Evolutionary conservation across 2,329 filamentous ascomycete species (phyloP), one percentile per base, ranked within the genome.

Genomic region (Chalara sp.): DNA sequence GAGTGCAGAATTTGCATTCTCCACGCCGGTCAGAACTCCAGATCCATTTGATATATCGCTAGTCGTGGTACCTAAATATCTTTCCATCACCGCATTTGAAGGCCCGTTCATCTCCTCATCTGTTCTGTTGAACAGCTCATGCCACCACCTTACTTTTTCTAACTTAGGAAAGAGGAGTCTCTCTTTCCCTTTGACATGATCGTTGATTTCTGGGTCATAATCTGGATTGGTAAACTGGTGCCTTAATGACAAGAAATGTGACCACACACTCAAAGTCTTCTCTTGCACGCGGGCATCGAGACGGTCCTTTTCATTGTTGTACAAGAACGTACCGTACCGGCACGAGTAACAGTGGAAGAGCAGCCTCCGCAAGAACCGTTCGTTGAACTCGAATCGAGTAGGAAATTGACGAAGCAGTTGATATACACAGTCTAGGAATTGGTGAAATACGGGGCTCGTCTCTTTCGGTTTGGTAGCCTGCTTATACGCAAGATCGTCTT

Each of bases 311-410:
- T 99, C 93, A 50, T 83, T 95, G 70, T 99, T 96, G 69, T 88
- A 96, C 5, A 99, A 76, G 66, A 99, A 99, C 0, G 92, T 96
- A 44, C 93, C 93, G 57, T 96, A 99, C 66, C 99, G 93, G 58
- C 91, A 96, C 0, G 92, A 92, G 65, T 97, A 92, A 1, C 95
- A 78, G 66, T 99, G 93, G 65, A 97, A 99, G 1, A 97, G 75
- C 3, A 99, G 74, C 21, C 93, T 83, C 30, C 89, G 80, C 6
- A 99, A 72, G 67, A 99, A 97, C 5, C 92, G 83, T 66, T 97
- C 93, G 59, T 95, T 97, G 70, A 90, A 99, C 67, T 99, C 92
- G 64, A 99, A 99, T 0, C 91, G 85, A 6, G 82, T 87, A 0
- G 90, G 90, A 61, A 92, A 76, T 65, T 97, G 93, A 54, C 87